Evolutionary conservation across 202 grass and related monocot species (phyloP).

Genomic region (Cymbopogon flexuosus): DNA sequence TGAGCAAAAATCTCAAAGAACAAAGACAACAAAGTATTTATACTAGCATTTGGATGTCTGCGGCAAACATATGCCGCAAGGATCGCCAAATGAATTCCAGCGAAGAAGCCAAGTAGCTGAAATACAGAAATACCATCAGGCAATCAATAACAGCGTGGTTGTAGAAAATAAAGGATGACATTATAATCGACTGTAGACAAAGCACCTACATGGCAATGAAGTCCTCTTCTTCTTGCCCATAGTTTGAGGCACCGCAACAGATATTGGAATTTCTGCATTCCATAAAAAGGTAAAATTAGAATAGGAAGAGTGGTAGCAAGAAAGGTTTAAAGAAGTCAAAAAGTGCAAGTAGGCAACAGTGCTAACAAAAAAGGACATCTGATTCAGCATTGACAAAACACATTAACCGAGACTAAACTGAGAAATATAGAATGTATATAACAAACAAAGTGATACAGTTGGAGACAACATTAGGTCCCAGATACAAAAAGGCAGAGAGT

Average conservation of each 20-base stretch:
- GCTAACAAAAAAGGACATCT: background rate
- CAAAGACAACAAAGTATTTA: constrained; percentile 40
- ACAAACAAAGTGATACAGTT: constrained; percentile 17
- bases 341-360: background rate
- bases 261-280: constrained; percentile 58
- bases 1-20: constrained; percentile 61
- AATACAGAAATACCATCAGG: constrained; percentile 24
- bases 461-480: constrained; percentile 8
- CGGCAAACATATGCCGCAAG: constrained; percentile 64
- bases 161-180: background rate
- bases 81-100: constrained; percentile 67
- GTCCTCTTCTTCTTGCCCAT: constrained; percentile 63
- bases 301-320: background rate
- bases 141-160: constrained; percentile 17
- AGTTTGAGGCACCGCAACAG: constrained; percentile 69
- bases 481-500: background rate
- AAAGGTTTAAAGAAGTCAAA: constrained; percentile 13
- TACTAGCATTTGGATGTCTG: constrained; percentile 54
- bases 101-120: constrained; percentile 68
- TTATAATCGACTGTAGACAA: constrained; percentile 2
- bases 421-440: background rate
- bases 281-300: constrained; percentile 20
- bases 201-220: constrained; percentile 62
- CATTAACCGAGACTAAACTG: background rate
- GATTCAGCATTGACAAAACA: constrained; percentile 1